These are phyloP conservation scores for Pseudogymnoascus sp. DNA, from an alignment of 2,329 filamentous ascomycete species.

Conservation along the genomic window DNA sequence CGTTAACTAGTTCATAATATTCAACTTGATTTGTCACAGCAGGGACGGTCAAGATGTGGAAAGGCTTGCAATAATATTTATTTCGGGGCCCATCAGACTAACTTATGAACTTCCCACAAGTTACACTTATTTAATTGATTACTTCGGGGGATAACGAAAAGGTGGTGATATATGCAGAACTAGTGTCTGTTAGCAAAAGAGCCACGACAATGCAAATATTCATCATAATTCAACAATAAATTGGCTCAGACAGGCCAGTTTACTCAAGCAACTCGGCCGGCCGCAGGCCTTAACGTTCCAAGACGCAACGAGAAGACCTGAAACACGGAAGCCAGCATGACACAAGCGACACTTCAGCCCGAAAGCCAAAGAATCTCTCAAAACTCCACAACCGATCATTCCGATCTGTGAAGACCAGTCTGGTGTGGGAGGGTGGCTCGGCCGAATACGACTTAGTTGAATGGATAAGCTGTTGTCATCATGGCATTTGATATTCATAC, in stretches of 20 bases:
- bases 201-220: neutral
- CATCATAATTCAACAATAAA: slow-evolving; percentile 1
- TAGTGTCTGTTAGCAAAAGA: slow-evolving; percentile 1
- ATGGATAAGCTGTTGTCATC: slow-evolving; percentile 70
- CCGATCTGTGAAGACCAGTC: slow-evolving; percentile 43
- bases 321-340: slow-evolving; percentile 57
- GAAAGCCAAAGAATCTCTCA: slow-evolving; percentile 24
- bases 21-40: neutral
- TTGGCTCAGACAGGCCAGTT: slow-evolving; percentile 57
- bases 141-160: neutral
- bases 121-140: neutral
- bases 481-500: slow-evolving; percentile 24
- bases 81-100: neutral
- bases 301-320: slow-evolving; percentile 48
- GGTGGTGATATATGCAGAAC: neutral
- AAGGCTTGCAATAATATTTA: neutral
- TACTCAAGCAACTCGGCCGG: slow-evolving; percentile 62
- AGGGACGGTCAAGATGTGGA: neutral
- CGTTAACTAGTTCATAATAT: neutral
- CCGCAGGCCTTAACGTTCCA: slow-evolving; percentile 41
- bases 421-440: slow-evolving; percentile 69
- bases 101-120: neutral
- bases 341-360: slow-evolving; percentile 27
- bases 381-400: slow-evolving; percentile 74
- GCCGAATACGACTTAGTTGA: slow-evolving; percentile 59